phyloP scores from a whole-genome alignment of 2,329 filamentous ascomycete species.

The Scortechinia acanthostroma region DNA sequence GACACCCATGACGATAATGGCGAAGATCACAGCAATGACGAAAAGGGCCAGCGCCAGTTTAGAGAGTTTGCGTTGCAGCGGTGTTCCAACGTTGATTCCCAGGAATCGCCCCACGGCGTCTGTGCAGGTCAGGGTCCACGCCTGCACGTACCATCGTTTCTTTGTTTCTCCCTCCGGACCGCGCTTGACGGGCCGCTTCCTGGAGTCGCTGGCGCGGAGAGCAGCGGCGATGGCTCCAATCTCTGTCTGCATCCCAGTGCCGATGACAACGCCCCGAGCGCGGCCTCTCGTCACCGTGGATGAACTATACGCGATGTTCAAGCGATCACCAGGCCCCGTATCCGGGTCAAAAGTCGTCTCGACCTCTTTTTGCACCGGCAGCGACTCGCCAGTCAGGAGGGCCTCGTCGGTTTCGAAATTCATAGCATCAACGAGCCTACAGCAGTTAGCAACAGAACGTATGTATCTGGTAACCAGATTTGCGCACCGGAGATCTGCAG shows the following conservation, averaged over 20 bases:
- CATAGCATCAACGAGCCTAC: slow-evolving; percentile 31
- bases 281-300: slow-evolving; percentile 52
- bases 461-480: no score
- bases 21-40: slow-evolving; percentile 51
- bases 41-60: slow-evolving; percentile 56
- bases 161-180: slow-evolving; percentile 35
- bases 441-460: no score
- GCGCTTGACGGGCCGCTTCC: slow-evolving; percentile 31
- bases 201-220: slow-evolving; percentile 41
- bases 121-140: slow-evolving; percentile 27
- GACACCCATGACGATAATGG: slow-evolving; percentile 54
- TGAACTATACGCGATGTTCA: slow-evolving; percentile 50
- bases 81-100: slow-evolving; percentile 57
- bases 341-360: slow-evolving; percentile 35
- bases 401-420: slow-evolving; percentile 49
- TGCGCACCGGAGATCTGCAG: slow-evolving; percentile 19
- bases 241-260: slow-evolving; percentile 49
- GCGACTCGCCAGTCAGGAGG: slow-evolving; percentile 48
- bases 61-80: slow-evolving; percentile 54
- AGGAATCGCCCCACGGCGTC: slow-evolving; percentile 48
- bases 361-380: slow-evolving; percentile 42
- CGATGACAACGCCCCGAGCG: slow-evolving; percentile 44
- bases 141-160: slow-evolving; percentile 32
- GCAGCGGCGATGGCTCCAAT: slow-evolving; percentile 53
- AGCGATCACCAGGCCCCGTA: slow-evolving; percentile 44